Percentiles rank a stretch among this genome's conserved stretches.
Evolutionary conservation across 1,284 basidiomycete genomes (phyloP).

Genomic region (Stygiomarasmius scandens): DNA sequence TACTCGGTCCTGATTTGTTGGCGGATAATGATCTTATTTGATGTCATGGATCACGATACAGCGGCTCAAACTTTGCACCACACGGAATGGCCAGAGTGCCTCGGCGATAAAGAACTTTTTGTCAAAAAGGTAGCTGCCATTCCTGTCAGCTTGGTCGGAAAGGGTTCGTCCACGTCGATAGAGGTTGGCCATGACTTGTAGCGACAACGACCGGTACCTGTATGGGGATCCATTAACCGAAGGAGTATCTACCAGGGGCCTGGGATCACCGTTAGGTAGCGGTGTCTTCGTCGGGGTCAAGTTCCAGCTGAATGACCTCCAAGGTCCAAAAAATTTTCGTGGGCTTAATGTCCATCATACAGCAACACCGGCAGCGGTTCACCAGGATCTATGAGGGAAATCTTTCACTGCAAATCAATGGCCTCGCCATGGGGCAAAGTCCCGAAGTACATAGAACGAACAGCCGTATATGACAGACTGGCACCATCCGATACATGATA

Average conservation of each 20-base stretch:
- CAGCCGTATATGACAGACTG: no score
- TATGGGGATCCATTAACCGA: constrained; percentile 94
- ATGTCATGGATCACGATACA: constrained; percentile 97
- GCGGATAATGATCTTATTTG: constrained; percentile 98
- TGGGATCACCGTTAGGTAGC: constrained; percentile 97
- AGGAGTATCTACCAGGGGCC: constrained; percentile 88
- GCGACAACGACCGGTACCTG: constrained; percentile 88
- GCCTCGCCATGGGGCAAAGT: no score
- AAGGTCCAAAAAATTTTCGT: no score
- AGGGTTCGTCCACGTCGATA: constrained; percentile 95
- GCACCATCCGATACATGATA: no score
- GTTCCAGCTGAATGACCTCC: constrained; percentile 96
- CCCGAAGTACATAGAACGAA: no score
- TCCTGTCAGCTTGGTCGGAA: constrained; percentile 86
- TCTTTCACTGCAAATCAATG: no score
- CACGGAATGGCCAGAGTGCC: constrained; percentile 96
- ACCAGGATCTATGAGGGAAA: no score
- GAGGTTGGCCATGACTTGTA: constrained; percentile 95
- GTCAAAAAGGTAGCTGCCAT: constrained; percentile 78
- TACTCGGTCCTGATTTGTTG: constrained; percentile 99
- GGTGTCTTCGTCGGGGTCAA: constrained; percentile 92
- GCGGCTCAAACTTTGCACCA: constrained; percentile 96
- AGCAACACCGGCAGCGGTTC: no score
- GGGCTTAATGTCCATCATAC: no score
- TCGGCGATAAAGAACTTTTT: constrained; percentile 99